phyloP scores from a whole-genome alignment of 108 stramenopile genomes.

The Chaetoceros tenuissimus region DNA sequence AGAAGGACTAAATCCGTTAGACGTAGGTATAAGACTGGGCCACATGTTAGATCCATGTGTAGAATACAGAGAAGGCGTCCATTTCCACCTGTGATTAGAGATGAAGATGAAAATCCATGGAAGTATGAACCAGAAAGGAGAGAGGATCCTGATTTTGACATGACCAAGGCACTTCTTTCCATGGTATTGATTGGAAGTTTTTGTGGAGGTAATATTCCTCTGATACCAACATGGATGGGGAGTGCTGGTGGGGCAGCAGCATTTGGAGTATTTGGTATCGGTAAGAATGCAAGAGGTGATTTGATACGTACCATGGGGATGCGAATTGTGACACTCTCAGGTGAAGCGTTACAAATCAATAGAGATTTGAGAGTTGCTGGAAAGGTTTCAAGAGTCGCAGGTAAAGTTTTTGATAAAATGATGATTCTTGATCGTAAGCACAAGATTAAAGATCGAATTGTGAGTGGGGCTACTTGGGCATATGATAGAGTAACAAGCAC shows the following conservation, averaged over 20 bases:
- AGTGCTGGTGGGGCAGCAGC: constrained; percentile 49
- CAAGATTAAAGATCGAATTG: constrained; percentile 57
- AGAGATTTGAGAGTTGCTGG: constrained; percentile 48
- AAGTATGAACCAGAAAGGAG: constrained; percentile 26
- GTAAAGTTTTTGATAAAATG: constrained; percentile 62
- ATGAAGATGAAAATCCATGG: constrained; percentile 52
- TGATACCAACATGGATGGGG: constrained; percentile 77
- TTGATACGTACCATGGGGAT: constrained; percentile 69
- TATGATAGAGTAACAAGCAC: constrained; percentile 34
- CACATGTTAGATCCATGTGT: constrained; percentile 48
- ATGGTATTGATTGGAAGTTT: constrained; percentile 67
- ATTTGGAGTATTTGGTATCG: constrained; percentile 50
- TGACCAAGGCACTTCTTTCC: constrained; percentile 52
- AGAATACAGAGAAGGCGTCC: constrained; percentile 39
- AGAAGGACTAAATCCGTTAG: constrained; percentile 48
- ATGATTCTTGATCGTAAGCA: constrained; percentile 85
- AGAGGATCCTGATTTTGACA: constrained; percentile 66
- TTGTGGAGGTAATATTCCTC: constrained; percentile 70
- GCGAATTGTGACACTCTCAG: constrained; percentile 53
- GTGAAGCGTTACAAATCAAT: constrained; percentile 52
- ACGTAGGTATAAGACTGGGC: constrained; percentile 50
- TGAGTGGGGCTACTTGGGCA: constrained; percentile 27
- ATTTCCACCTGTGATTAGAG: constrained; percentile 47
- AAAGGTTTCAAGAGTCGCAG: constrained; percentile 48
- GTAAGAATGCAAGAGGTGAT: constrained; percentile 54